Evolutionary conservation across 2,329 filamentous ascomycete species (phyloP).

Genomic region (Lasiodiplodia gonubiensis): DNA sequence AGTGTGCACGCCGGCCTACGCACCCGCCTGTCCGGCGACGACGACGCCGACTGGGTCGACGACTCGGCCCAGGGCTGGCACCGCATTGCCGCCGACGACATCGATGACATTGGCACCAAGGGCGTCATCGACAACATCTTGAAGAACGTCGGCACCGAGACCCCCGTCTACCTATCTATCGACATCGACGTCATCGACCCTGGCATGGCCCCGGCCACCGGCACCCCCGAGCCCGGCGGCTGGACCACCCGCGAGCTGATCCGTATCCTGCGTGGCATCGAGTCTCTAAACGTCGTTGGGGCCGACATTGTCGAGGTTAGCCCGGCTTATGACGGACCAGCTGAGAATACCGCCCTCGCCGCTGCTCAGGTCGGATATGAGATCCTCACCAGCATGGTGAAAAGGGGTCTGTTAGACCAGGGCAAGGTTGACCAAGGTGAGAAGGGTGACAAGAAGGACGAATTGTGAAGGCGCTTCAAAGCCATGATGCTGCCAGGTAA

Average conservation of each 20-base stretch:
- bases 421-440: slow-evolving; percentile 35
- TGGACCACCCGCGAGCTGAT: slow-evolving; percentile 92
- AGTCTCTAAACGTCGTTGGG: slow-evolving; percentile 82
- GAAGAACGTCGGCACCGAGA: slow-evolving; percentile 71
- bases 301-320: slow-evolving; percentile 90
- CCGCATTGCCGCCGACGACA: slow-evolving; percentile 81
- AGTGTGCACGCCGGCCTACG: slow-evolving; percentile 84
- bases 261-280: slow-evolving; percentile 78
- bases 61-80: slow-evolving; percentile 75
- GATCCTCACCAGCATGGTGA: slow-evolving; percentile 78
- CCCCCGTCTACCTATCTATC: slow-evolving; percentile 80
- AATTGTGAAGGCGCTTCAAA: slow-evolving; percentile 16
- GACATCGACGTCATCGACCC: slow-evolving; percentile 85
- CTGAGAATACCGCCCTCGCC: slow-evolving; percentile 81
- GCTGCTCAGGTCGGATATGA: slow-evolving; percentile 86
- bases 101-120: slow-evolving; percentile 77
- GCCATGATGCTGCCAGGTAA: neutral
- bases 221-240: slow-evolving; percentile 87
- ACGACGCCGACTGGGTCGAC: slow-evolving; percentile 73
- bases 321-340: slow-evolving; percentile 80
- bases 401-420: slow-evolving; percentile 56
- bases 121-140: slow-evolving; percentile 76
- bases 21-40: slow-evolving; percentile 72
- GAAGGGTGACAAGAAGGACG: slow-evolving; percentile 30
- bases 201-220: slow-evolving; percentile 75